Percentiles rank a stretch among this genome's conserved stretches.
These are phyloP conservation scores for Sarocladium oryzae DNA, from an alignment of 2,329 filamentous ascomycete species.

Conservation along the genomic window DNA sequence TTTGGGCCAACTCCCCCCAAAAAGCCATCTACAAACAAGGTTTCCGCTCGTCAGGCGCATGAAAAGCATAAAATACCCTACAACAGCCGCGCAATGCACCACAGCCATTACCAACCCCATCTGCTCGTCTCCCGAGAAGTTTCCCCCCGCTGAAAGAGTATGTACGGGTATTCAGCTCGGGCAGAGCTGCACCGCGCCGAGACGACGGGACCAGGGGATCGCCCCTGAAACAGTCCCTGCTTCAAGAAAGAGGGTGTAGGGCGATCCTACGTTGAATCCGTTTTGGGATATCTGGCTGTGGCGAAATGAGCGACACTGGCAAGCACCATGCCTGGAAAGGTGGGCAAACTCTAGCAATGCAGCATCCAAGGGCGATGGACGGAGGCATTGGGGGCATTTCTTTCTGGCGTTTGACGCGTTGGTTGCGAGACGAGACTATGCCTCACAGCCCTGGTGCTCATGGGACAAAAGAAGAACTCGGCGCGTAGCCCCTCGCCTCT, in stretches of 20 bases:
- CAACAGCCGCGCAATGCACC: background rate
- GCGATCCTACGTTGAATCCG: conserved; percentile 5
- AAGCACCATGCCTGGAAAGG: background rate
- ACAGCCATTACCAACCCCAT: background rate
- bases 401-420: background rate
- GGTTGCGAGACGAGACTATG: background rate
- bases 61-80: background rate
- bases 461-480: no score
- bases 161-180: no score
- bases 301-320: background rate
- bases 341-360: background rate
- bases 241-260: conserved; percentile 4
- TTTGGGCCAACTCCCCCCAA: background rate
- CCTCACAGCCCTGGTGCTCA: no score
- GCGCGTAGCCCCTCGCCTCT: conserved; percentile 5
- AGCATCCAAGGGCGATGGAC: background rate
- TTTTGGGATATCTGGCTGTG: background rate
- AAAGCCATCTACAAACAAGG: background rate
- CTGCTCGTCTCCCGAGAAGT: background rate
- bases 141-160: no score
- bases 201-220: conserved; percentile 3
- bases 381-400: background rate
- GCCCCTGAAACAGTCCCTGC: conserved; percentile 8
- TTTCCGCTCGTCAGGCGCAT: background rate
- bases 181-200: background rate